Percentiles rank a stretch among this genome's conserved stretches.
Evolutionary conservation across 2,329 filamentous ascomycete genomes (phyloP).

Genomic region (Colletotrichum destructivum): DNA sequence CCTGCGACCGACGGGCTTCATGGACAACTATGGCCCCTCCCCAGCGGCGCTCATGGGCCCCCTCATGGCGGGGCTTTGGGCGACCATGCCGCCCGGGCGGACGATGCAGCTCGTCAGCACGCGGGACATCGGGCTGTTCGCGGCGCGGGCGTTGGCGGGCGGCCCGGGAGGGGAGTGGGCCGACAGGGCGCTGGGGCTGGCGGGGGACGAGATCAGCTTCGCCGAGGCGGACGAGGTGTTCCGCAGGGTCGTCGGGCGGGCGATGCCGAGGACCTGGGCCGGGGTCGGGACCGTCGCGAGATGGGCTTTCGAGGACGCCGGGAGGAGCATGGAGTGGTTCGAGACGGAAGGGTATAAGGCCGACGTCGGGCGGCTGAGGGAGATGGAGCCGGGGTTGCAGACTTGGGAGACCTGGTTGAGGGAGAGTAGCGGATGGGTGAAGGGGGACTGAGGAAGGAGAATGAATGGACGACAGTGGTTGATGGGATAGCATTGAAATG

Average conservation of each 20-base stretch:
- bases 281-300: constrained; percentile 29
- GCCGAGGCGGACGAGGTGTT: constrained; percentile 30
- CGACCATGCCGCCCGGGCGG: constrained; percentile 44
- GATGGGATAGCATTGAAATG: neutral
- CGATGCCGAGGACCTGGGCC: constrained; percentile 30
- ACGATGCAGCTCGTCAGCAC: constrained; percentile 49
- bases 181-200: constrained; percentile 33
- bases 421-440: constrained; percentile 45
- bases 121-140: constrained; percentile 45
- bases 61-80: constrained; percentile 47
- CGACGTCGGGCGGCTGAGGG: constrained; percentile 26
- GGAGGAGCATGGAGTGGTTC: constrained; percentile 42
- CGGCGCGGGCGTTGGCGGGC: constrained; percentile 24
- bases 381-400: constrained; percentile 36
- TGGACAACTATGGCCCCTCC: constrained; percentile 47
- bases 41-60: constrained; percentile 43
- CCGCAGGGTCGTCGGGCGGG: constrained; percentile 10
- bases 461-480: neutral
- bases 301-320: constrained; percentile 38
- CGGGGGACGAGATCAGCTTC: constrained; percentile 40
- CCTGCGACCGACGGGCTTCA: constrained; percentile 47
- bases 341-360: constrained; percentile 35
- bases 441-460: neutral
- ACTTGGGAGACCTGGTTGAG: constrained; percentile 44
- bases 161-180: constrained; percentile 34